These are phyloP conservation scores for Niebla homalea DNA, from an alignment of 495 filamentous ascomycete species.

Conservation along the genomic window DNA sequence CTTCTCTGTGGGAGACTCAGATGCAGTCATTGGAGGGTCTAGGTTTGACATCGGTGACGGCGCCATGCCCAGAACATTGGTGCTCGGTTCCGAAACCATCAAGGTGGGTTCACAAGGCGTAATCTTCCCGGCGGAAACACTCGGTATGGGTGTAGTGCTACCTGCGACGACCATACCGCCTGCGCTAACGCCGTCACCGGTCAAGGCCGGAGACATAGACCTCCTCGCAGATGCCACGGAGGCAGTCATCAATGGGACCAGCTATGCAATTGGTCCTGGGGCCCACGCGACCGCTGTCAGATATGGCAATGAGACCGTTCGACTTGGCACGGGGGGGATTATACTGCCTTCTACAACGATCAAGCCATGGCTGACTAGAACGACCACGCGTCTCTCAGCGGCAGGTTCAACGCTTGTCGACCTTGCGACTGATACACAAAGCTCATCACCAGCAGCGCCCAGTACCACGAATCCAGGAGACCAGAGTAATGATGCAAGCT, in stretches of 20 bases:
- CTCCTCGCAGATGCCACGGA: constrained; percentile 27
- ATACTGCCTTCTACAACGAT: constrained; percentile 26
- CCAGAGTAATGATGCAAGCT: too few species aligned
- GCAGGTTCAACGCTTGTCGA: too few species aligned
- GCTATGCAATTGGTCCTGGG: constrained; percentile 27
- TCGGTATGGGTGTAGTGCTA: constrained; percentile 21
- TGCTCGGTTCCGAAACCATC: constrained; percentile 31
- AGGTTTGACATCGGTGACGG: constrained; percentile 29
- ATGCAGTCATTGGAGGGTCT: constrained; percentile 33
- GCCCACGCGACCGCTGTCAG: constrained; percentile 25
- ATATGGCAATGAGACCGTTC: constrained; percentile 31
- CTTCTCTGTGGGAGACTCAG: constrained; percentile 26
- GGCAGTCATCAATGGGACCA: constrained; percentile 33
- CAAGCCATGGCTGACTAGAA: background rate
- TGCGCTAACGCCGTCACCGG: constrained; percentile 14
- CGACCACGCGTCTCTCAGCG: background rate
- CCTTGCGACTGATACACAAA: too few species aligned
- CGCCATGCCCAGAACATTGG: constrained; percentile 23
- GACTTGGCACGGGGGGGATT: constrained; percentile 31
- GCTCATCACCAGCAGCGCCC: too few species aligned
- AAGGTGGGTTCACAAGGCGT: constrained; percentile 32
- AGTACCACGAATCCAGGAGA: too few species aligned
- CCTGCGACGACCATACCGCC: constrained; percentile 25
- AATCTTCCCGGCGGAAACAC: constrained; percentile 14
- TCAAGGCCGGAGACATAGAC: constrained; percentile 22